Conservation (phyloP, 441 rosid genomes). For the Capsella rubella region DNA sequence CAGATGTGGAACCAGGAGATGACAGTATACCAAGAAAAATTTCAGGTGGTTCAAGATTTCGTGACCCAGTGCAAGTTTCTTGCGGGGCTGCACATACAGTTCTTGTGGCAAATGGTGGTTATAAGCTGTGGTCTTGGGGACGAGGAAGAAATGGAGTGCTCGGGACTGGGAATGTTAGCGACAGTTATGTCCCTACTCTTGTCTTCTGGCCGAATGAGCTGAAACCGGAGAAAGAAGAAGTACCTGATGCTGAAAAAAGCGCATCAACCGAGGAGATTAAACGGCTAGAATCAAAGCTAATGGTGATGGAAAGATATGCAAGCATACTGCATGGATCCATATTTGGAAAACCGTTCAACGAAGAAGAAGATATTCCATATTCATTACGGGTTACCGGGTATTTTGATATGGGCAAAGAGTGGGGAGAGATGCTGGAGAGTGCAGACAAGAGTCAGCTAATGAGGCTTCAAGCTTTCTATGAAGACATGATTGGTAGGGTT, state of each 20-base stretch:
- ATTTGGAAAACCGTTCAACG: conserved; percentile 76
- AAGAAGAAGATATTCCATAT: conserved; percentile 69
- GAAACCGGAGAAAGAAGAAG: conserved; percentile 42
- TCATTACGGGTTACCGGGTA: conserved; percentile 56
- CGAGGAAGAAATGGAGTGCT: conserved; percentile 91
- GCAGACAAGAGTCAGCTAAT: conserved; percentile 69
- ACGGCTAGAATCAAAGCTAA: conserved; percentile 65
- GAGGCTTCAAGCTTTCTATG: conserved; percentile 76
- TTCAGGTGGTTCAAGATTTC: conserved; percentile 57
- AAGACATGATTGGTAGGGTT: conserved; percentile 72
- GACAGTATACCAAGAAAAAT: conserved; percentile 65
- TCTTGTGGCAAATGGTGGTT: conserved; percentile 71
- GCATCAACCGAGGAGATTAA: conserved; percentile 70
- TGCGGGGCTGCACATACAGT: conserved; percentile 96
- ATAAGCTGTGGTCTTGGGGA: conserved; percentile 94
- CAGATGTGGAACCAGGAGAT: conserved; percentile 74
- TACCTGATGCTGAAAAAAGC: conserved; percentile 49
- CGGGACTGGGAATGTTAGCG: conserved; percentile 64
- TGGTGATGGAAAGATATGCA: conserved; percentile 72
- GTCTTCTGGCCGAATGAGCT: conserved; percentile 68
- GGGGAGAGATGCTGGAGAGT: conserved; percentile 84
- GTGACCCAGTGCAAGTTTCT: conserved; percentile 65
- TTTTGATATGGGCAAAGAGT: conserved; percentile 72
- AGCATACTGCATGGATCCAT: conserved; percentile 84
- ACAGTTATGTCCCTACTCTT: conserved; percentile 55